These are phyloP conservation scores for Coprinopsis cinerea DNA, from an alignment of 768 basidiomycete species.

Conservation along the genomic window DNA sequence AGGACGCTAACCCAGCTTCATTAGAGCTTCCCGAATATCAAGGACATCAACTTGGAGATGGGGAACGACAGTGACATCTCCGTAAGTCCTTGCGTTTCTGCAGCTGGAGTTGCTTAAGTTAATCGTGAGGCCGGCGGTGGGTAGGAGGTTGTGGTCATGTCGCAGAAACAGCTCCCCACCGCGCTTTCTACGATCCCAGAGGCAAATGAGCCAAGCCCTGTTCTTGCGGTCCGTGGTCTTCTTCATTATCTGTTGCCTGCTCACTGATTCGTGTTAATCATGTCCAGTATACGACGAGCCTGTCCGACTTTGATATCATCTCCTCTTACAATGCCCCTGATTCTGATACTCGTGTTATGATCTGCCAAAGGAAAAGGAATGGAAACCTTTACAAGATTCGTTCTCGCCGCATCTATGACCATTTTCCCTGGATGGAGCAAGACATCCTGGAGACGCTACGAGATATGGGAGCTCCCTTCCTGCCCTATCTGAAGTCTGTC, in stretches of 20 bases:
- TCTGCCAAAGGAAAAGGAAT: slow-evolving; percentile 16
- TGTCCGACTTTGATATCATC: slow-evolving; percentile 31
- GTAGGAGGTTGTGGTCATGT: slow-evolving; percentile 46
- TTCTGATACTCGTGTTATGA: slow-evolving; percentile 4
- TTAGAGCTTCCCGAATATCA: slow-evolving; percentile 37
- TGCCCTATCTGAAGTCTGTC: slow-evolving; percentile 32
- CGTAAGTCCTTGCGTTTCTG: slow-evolving; percentile 22
- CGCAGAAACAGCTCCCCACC: slow-evolving; percentile 29
- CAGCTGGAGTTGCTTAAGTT: neutral
- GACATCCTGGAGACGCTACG: slow-evolving; percentile 30
- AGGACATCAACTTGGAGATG: slow-evolving; percentile 39
- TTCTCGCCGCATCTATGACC: slow-evolving; percentile 17
- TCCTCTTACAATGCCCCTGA: slow-evolving; percentile 12
- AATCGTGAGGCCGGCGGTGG: neutral
- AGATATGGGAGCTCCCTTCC: slow-evolving; percentile 29
- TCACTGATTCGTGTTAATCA: neutral
- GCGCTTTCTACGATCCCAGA: slow-evolving; percentile 28
- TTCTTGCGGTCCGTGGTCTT: slow-evolving; percentile 14
- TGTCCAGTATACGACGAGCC: slow-evolving; percentile 15
- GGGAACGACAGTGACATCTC: slow-evolving; percentile 41
- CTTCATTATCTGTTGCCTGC: neutral
- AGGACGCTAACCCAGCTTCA: neutral
- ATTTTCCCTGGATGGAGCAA: slow-evolving; percentile 26
- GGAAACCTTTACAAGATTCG: slow-evolving; percentile 25
- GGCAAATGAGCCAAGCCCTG: slow-evolving; percentile 19